Evolutionary conservation across 345 rosid species (phyloP).

Genomic region (Lagerstroemia speciosa): DNA sequence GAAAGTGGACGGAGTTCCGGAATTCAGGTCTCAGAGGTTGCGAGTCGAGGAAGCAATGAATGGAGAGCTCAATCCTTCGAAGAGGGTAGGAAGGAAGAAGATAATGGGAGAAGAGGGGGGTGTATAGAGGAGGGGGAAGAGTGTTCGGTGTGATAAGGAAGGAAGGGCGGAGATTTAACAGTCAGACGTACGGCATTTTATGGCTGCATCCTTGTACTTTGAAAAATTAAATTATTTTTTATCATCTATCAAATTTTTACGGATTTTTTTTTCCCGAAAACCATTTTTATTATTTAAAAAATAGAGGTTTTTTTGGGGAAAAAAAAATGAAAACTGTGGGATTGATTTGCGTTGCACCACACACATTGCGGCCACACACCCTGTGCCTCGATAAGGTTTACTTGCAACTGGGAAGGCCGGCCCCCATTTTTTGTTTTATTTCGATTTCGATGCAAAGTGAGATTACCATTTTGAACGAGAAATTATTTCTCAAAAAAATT

Average conservation of each 20-base stretch:
- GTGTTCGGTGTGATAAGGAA: slow-evolving; percentile 71
- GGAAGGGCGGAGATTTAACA: slow-evolving; percentile 97
- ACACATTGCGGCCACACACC: too few species aligned
- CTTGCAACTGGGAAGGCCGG: too few species aligned
- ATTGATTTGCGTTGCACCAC: too few species aligned
- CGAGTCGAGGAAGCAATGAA: slow-evolving; percentile 4
- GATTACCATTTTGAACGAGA: too few species aligned
- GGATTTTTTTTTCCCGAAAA: neutral
- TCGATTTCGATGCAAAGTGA: too few species aligned
- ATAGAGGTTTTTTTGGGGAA: too few species aligned
- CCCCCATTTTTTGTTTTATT: too few species aligned
- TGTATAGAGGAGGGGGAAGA: slow-evolving; percentile 11
- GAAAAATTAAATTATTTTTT: neutral
- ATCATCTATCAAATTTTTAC: neutral
- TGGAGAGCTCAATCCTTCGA: slow-evolving; percentile 3
- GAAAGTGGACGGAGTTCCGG: slow-evolving; percentile 10
- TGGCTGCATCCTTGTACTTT: slow-evolving; percentile 25
- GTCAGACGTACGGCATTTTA: slow-evolving; percentile 47
- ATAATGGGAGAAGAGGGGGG: slow-evolving; percentile 2
- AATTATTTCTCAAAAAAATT: too few species aligned
- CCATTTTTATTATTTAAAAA: too few species aligned
- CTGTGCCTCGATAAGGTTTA: too few species aligned
- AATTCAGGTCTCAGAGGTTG: neutral
- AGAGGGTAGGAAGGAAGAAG: slow-evolving; percentile 7
- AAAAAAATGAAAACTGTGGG: too few species aligned